Evolutionary conservation across 805 yeast genomes (phyloP).

Genomic region (Metschnikowia henanensis): DNA sequence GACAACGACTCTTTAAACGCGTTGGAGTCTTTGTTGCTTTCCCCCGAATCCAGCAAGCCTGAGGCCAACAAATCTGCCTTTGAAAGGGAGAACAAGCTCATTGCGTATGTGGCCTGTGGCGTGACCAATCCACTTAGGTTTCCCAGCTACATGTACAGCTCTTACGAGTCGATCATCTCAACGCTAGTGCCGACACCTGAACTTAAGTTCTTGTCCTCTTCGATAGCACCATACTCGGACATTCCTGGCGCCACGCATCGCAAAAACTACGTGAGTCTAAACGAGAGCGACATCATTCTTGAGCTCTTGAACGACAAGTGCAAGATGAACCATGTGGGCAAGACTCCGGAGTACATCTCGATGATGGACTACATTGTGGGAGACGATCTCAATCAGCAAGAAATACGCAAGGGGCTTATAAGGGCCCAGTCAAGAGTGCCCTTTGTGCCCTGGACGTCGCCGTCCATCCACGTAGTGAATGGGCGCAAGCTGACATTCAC

Average conservation of each 20-base stretch:
- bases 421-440: conserved; percentile 65
- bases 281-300: conserved; percentile 82
- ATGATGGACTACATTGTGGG: conserved; percentile 69
- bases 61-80: conserved; percentile 42
- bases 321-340: conserved; percentile 58
- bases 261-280: conserved; percentile 53
- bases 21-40: conserved; percentile 54
- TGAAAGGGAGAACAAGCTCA: conserved; percentile 79
- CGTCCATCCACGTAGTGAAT: conserved; percentile 74
- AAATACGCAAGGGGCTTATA: conserved; percentile 64
- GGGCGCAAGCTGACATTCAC: conserved; percentile 70
- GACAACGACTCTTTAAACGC: conserved; percentile 84
- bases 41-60: conserved; percentile 24
- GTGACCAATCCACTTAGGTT: conserved; percentile 85
- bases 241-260: conserved; percentile 33
- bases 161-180: conserved; percentile 77
- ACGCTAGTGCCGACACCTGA: conserved; percentile 85
- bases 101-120: conserved; percentile 81
- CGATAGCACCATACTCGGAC: conserved; percentile 45
- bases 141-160: conserved; percentile 90
- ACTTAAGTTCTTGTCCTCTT: conserved; percentile 52
- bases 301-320: conserved; percentile 78
- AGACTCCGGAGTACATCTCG: conserved; percentile 56
- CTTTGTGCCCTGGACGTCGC: conserved; percentile 86
- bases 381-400: conserved; percentile 60